Evolutionary conservation across 2,329 filamentous ascomycete genomes (phyloP), one percentile per base, ranked within the genome.

Genomic region (Capronia epimyces): DNA sequence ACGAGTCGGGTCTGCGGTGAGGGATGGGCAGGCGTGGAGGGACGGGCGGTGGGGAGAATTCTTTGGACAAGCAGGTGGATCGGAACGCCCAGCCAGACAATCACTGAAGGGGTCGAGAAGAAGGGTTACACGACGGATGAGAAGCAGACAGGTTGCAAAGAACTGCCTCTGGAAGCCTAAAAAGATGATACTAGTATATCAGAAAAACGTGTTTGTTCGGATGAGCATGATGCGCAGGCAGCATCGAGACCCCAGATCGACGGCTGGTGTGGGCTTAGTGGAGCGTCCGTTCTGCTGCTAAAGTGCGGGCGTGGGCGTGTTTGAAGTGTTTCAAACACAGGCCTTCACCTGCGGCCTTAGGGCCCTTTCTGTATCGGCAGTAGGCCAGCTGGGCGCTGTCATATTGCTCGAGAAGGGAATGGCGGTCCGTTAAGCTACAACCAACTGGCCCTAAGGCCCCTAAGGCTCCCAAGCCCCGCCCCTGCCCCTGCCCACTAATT

Each of bases 211-310:
- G 10, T 34, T 44, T 13, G 36, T 55, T 22, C 18, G 36, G 43
- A 34, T 31, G 47, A 53, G 50, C 25, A 40, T 56, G 55, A 18
- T 55, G 56, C 45, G 59, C 60, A 59, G 50, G 52, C 39, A 53
- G 15, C 16, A n/a, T 37, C 34, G 55, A 50, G 22, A 48, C 44
- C 42, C 41, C 39, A 52, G 42, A 50, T 49, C 48, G 39, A 25
- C 39, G 20, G 39, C 13, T n/a, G 39, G n/a, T 42, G 21, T 24
- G 39, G 7, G 13, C 18, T 27, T 37, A 20, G 34, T 37, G 34
- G 34, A 37, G 34, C 34, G 15, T 37, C 6, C 15, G 6, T 20
- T 12, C 20, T 5, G 34, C 15, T 18, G 34, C 34, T 6, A 37
- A 37, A 37, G 29, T 37, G 34, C 34, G 16, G 18, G 15, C 12